Evolutionary conservation across 2,329 filamentous ascomycete species (phyloP).

Genomic region (Incumbomyces delicatus): DNA sequence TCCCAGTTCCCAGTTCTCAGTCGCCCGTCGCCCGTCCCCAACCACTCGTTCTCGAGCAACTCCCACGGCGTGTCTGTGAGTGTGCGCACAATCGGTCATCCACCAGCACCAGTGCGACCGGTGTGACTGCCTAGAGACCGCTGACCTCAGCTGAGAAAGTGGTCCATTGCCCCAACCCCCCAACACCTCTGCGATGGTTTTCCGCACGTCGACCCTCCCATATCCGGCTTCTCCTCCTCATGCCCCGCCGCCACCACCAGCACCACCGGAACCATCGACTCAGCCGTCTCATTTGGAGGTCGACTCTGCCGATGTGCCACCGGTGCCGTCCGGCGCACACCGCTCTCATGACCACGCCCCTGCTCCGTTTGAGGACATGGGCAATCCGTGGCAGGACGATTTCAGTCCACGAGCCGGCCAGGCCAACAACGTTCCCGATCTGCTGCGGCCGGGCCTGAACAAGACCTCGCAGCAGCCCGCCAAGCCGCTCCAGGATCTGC

Average conservation of each 20-base stretch:
- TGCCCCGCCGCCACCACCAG: constrained; percentile 3
- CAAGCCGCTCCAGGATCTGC: constrained; percentile 10
- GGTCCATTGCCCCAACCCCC: too few relatives aligned
- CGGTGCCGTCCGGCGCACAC: constrained; percentile 7
- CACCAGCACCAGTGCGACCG: too few relatives aligned
- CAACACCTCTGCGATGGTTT: constrained; percentile 12
- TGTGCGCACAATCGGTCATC: too few relatives aligned
- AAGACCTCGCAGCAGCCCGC: neutral
- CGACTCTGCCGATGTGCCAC: constrained; percentile 15
- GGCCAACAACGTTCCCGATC: constrained; percentile 13
- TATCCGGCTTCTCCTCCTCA: constrained; percentile 13
- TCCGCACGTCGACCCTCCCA: constrained; percentile 16
- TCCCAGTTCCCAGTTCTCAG: too few relatives aligned
- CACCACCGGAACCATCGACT: constrained; percentile 4
- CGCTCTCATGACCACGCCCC: neutral
- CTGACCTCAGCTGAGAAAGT: too few relatives aligned
- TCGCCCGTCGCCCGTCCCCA: too few relatives aligned
- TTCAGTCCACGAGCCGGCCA: constrained; percentile 3
- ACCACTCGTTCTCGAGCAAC: too few relatives aligned
- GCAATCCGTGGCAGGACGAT: constrained; percentile 20
- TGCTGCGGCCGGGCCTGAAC: constrained; percentile 11
- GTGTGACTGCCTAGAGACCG: too few relatives aligned
- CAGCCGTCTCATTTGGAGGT: constrained; percentile 8
- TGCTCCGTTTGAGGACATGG: constrained; percentile 11
- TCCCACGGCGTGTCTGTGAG: too few relatives aligned